Evolutionary conservation across 306 rosid genomes (phyloP).

Genomic region (Vachellia pachyceras): DNA sequence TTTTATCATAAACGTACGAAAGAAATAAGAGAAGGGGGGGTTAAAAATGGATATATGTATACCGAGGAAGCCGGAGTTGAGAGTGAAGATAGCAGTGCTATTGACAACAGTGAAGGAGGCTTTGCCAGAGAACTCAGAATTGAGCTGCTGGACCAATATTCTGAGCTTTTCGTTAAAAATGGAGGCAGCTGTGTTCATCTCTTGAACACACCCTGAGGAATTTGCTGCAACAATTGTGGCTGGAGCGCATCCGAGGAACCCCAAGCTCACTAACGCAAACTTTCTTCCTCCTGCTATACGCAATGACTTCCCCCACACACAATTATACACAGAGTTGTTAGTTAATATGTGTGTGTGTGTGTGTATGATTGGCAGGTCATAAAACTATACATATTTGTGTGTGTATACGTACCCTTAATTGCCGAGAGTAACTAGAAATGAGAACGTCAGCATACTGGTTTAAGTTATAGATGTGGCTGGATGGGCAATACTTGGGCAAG

Average conservation of each 20-base stretch:
- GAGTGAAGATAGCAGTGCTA: background rate
- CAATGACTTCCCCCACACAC: constrained; percentile 26
- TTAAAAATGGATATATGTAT: background rate
- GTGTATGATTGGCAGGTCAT: too few relatives aligned
- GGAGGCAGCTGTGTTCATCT: background rate
- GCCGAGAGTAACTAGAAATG: constrained; percentile 30
- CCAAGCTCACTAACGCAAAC: constrained; percentile 44
- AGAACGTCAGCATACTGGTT: constrained; percentile 51
- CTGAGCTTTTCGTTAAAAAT: background rate
- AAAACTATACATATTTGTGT: too few relatives aligned
- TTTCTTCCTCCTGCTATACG: constrained; percentile 58
- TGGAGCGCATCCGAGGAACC: constrained; percentile 45
- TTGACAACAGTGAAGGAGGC: background rate
- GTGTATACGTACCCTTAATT: constrained; percentile 46
- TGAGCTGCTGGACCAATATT: background rate
- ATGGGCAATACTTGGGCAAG: constrained; percentile 45
- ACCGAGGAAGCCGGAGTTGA: background rate
- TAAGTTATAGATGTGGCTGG: constrained; percentile 42
- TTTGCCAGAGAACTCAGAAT: background rate
- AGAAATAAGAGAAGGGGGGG: too few relatives aligned
- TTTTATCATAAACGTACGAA: too few relatives aligned
- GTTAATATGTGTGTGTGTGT: too few relatives aligned
- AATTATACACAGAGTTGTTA: background rate
- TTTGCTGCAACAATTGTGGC: background rate
- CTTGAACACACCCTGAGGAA: background rate